These are phyloP conservation scores for Neoboletus magnificus DNA, from an alignment of 768 basidiomycete species.

Conservation along the genomic window DNA sequence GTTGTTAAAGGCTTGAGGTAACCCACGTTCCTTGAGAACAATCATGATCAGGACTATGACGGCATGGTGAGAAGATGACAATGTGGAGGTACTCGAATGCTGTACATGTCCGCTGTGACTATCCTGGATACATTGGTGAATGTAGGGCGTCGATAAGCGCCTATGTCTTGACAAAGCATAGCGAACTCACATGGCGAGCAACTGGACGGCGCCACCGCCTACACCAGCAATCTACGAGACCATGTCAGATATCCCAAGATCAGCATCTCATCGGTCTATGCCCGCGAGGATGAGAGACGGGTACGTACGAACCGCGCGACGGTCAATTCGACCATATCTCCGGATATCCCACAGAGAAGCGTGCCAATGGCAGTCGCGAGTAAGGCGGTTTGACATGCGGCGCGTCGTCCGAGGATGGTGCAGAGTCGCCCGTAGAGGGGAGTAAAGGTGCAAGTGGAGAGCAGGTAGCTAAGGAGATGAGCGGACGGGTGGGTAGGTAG, in stretches of 20 bases:
- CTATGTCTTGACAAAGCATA: background rate
- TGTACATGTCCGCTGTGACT: slow-evolving; percentile 21
- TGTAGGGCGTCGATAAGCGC: background rate
- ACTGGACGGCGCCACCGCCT: slow-evolving; percentile 20
- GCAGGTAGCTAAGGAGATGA: slow-evolving; percentile 50
- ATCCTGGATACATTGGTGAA: slow-evolving; percentile 11
- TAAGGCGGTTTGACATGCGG: slow-evolving; percentile 63
- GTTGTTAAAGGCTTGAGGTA: slow-evolving; percentile 44
- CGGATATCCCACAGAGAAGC: slow-evolving; percentile 61
- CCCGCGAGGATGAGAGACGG: background rate
- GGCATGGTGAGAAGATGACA: background rate
- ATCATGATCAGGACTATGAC: background rate
- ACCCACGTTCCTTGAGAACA: slow-evolving; percentile 5
- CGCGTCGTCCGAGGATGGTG: slow-evolving; percentile 66
- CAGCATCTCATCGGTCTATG: background rate
- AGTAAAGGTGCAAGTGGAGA: slow-evolving; percentile 77
- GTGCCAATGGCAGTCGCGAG: slow-evolving; percentile 59
- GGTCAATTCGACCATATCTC: slow-evolving; percentile 71
- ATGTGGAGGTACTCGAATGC: slow-evolving; percentile 9
- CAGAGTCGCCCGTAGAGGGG: slow-evolving; percentile 76
- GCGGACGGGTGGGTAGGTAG: background rate
- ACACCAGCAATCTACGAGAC: slow-evolving; percentile 19
- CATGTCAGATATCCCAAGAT: background rate
- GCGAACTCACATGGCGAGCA: slow-evolving; percentile 18
- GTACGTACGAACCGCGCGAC: slow-evolving; percentile 63